Evolutionary conservation across 106 monocot genomes (phyloP).

Genomic region (Dactylorhiza incarnata): DNA sequence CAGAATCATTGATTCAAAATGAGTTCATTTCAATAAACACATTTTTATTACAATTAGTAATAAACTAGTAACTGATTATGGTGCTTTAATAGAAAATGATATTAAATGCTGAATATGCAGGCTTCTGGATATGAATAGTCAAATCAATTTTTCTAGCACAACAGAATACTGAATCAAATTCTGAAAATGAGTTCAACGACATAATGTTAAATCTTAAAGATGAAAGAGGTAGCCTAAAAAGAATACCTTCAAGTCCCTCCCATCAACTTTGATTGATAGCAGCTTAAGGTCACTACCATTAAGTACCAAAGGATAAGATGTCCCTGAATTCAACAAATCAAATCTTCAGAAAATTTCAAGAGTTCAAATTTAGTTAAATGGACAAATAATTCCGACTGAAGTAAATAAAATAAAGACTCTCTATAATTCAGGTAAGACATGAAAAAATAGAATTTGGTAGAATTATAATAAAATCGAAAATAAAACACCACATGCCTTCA

Average conservation of each 20-base stretch:
- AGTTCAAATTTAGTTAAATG: background rate
- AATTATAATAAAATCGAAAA: background rate
- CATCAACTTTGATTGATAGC: conserved; percentile 84
- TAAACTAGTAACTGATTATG: too few species aligned
- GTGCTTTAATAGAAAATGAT: too few species aligned
- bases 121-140: background rate
- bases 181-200: background rate
- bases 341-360: conserved; percentile 10
- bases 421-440: background rate
- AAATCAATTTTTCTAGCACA: background rate
- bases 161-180: background rate
- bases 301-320: conserved; percentile 66
- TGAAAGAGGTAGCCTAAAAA: background rate
- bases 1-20: too few species aligned
- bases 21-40: too few species aligned
- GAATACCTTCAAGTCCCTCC: conserved; percentile 69
- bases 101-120: too few species aligned
- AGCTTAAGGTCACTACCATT: conserved; percentile 86
- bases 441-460: background rate
- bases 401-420: background rate
- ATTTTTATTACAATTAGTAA: too few species aligned
- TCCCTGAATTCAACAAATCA: conserved; percentile 30
- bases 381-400: background rate
- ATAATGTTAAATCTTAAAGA: background rate
- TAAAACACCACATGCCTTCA: conserved; percentile 43